phyloP scores from a whole-genome alignment of 1,284 basidiomycete genomes.

The Fomitopsis pinicola region DNA sequence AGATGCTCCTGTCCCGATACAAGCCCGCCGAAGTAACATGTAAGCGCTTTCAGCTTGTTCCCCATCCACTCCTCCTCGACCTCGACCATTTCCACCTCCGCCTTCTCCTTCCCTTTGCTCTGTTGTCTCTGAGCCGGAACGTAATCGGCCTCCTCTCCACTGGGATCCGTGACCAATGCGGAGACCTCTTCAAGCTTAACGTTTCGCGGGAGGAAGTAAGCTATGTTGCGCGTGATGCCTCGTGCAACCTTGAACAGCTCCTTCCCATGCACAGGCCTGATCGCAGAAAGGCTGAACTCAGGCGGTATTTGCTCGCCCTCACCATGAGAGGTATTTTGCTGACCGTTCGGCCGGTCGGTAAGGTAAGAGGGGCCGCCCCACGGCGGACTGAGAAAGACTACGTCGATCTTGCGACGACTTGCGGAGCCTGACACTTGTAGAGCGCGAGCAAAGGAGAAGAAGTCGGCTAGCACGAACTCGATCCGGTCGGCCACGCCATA shows the following conservation, averaged over 20 bases:
- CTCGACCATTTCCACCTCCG: constrained; percentile 52
- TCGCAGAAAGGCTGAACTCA: constrained; percentile 65
- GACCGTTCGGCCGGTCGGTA: constrained; percentile 22
- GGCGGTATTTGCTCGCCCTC: constrained; percentile 33
- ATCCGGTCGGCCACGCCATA: constrained; percentile 94
- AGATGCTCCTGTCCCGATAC: constrained; percentile 58
- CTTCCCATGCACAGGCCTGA: constrained; percentile 78
- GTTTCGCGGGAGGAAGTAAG: constrained; percentile 90
- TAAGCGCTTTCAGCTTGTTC: constrained; percentile 77
- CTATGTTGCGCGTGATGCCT: constrained; percentile 74
- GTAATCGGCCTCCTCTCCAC: background rate
- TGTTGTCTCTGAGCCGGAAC: background rate
- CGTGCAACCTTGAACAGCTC: constrained; percentile 77
- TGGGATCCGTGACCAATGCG: constrained; percentile 22
- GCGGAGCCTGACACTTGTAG: constrained; percentile 1
- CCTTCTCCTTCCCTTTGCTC: constrained; percentile 24
- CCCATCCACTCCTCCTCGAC: constrained; percentile 91
- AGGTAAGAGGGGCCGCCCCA: constrained; percentile 87
- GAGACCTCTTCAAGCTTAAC: constrained; percentile 72
- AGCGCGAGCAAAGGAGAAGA: constrained; percentile 70
- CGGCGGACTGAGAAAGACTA: constrained; percentile 89
- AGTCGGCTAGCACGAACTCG: constrained; percentile 90
- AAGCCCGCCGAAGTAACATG: constrained; percentile 79
- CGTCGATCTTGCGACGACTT: constrained; percentile 54
- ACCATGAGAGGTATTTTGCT: constrained; percentile 8